Conservation (phyloP, 371 early-diverging fungal genomes). For the Zancudomyces culisetae region DNA sequence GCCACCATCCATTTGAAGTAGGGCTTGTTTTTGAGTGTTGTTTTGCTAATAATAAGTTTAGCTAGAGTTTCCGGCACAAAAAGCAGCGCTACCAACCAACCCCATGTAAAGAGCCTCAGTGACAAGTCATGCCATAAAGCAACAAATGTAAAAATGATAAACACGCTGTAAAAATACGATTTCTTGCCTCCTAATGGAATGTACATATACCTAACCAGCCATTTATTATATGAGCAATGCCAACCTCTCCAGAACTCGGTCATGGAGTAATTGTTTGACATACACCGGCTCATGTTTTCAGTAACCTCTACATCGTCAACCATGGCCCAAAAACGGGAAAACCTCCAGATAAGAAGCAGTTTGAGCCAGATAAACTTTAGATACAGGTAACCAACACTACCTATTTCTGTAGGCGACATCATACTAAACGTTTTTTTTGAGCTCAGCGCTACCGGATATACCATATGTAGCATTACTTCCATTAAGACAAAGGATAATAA, state of each 20-base stretch:
- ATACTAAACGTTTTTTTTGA: slow-evolving; percentile 58
- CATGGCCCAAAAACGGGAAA: slow-evolving; percentile 81
- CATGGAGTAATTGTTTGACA: slow-evolving; percentile 77
- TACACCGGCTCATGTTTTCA: slow-evolving; percentile 88
- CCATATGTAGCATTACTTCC: slow-evolving; percentile 61
- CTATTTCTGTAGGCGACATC: slow-evolving; percentile 49
- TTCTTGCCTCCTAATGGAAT: slow-evolving; percentile 70
- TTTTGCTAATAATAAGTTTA: slow-evolving; percentile 28
- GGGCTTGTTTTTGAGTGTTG: slow-evolving; percentile 16
- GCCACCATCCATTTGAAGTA: slow-evolving; percentile 69
- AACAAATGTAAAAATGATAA: slow-evolving; percentile 79
- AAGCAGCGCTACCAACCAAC: slow-evolving; percentile 72
- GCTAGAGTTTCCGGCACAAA: slow-evolving; percentile 66
- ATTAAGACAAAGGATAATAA: slow-evolving; percentile 36
- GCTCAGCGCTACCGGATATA: slow-evolving; percentile 72
- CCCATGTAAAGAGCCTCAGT: slow-evolving; percentile 72
- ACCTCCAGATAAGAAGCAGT: slow-evolving; percentile 80
- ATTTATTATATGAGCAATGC: slow-evolving; percentile 81
- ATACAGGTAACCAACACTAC: slow-evolving; percentile 62
- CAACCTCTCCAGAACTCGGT: slow-evolving; percentile 83
- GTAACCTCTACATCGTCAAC: slow-evolving; percentile 61
- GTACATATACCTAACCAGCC: slow-evolving; percentile 78
- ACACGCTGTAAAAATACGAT: slow-evolving; percentile 44
- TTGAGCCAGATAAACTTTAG: slow-evolving; percentile 81
- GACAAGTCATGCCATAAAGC: slow-evolving; percentile 89